Percentiles rank a stretch among this genome's conserved stretches.
Evolutionary conservation across 2,329 filamentous ascomycete species (phyloP).

Genomic region (Pseudogymnoascus sp.): DNA sequence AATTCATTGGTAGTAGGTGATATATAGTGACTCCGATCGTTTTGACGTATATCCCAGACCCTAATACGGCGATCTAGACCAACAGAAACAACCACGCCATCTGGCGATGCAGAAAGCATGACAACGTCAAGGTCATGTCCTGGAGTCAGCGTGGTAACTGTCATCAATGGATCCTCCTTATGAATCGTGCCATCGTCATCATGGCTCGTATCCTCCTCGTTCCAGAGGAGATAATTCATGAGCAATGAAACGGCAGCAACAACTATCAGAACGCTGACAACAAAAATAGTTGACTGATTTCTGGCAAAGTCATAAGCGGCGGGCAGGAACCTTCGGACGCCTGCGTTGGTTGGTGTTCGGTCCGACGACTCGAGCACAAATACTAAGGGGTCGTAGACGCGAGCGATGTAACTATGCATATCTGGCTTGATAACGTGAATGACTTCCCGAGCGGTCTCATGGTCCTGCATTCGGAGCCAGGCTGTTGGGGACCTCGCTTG

Average conservation of each 20-base stretch:
- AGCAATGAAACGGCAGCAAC: conserved; percentile 58
- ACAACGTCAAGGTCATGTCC: conserved; percentile 64
- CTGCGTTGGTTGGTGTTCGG: conserved; percentile 43
- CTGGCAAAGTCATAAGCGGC: conserved; percentile 60
- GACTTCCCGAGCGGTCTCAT: conserved; percentile 67
- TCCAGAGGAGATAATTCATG: conserved; percentile 67
- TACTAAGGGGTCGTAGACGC: conserved; percentile 65
- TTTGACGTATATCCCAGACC: conserved; percentile 49
- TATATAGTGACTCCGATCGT: conserved; percentile 33
- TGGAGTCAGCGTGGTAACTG: conserved; percentile 49
- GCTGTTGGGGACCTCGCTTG: conserved; percentile 67
- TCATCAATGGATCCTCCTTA: conserved; percentile 44
- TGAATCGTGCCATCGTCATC: conserved; percentile 35
- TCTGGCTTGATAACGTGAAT: conserved; percentile 67
- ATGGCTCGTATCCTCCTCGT: conserved; percentile 42
- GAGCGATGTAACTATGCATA: conserved; percentile 62
- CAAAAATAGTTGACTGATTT: conserved; percentile 49
- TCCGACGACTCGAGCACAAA: conserved; percentile 63
- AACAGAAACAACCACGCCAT: conserved; percentile 59
- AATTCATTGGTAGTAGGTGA: conserved; percentile 29
- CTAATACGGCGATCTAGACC: conserved; percentile 61
- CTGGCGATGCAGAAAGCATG: conserved; percentile 51
- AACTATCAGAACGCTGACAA: conserved; percentile 53
- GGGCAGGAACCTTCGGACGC: conserved; percentile 40
- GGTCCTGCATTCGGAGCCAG: conserved; percentile 70